Evolutionary conservation across 805 yeast species (phyloP), one percentile per base, ranked within the genome.

Genomic region (Hanseniaspora clermontiae): DNA sequence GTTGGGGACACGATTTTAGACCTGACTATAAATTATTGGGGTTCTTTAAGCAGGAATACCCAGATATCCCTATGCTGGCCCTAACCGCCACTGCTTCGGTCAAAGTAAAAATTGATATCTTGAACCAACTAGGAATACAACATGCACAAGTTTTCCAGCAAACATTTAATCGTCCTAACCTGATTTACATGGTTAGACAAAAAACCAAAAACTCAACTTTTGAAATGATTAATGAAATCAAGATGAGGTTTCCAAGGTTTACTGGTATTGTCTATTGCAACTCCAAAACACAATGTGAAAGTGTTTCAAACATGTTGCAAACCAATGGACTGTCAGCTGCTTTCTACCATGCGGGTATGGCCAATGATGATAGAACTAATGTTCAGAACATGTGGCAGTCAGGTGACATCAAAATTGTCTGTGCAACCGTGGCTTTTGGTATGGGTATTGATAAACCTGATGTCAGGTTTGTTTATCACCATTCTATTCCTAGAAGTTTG

Each of bases 361-460:
- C 77, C 10, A 76, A 90, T 0, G 85, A 84, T 14, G 88, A 83
- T 34, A 74, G 97, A 58, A 70, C 78, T 20, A 60, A 67, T 3
- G 80, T 88, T n/a, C 98, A 93, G 68, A 72, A 72, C 24, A 73
- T 70, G 36, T 93, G 98, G 98, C 98, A 93, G 67, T 65, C 70
- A 1, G 83, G 84, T 56, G 66, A 69, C 20, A 70, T 83, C 24
- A 84, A 83, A 65, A 84, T 90, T 0, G 89, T 93, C 14, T 91
- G 97, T 72, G 98, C 98, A 0, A 93, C 98, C 0, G 85, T 93
- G 63, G 98, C 98, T 0, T 93, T 93, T 75, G 98, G 98, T 31
- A 93, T 93, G 98, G 98, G 98, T 49, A 91, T 93, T 57, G 98
- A 93, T 70, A 93, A 93, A 67, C 86, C 96, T 0, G 95, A 93